These are phyloP conservation scores for Evernia prunastri DNA, from an alignment of 495 filamentous ascomycete species.

Conservation along the genomic window DNA sequence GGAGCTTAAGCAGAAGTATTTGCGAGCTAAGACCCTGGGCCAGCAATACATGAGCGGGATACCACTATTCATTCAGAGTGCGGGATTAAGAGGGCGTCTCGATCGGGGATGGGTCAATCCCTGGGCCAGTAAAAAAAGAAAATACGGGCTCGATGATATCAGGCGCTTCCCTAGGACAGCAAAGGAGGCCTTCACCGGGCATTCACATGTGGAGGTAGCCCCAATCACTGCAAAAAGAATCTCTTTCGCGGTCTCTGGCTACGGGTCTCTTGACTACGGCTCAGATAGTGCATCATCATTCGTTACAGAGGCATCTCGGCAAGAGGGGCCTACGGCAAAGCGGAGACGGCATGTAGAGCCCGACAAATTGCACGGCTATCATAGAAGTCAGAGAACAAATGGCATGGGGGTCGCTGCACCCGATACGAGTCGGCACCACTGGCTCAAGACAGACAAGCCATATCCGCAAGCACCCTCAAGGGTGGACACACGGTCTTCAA, in stretches of 20 bases:
- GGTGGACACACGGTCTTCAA: constrained; percentile 3
- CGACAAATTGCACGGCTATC: background rate
- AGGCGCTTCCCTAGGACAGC: background rate
- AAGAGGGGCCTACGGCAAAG: constrained; percentile 7
- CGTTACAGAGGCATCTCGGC: background rate
- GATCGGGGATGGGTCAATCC: constrained; percentile 59
- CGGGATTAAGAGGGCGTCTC: constrained; percentile 58
- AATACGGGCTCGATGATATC: background rate
- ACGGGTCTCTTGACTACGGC: background rate
- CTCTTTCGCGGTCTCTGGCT: background rate
- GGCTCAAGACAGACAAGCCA: constrained; percentile 15
- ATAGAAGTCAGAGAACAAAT: background rate
- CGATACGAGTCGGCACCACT: background rate
- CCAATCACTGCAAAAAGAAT: constrained; percentile 5
- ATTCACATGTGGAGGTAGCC: background rate
- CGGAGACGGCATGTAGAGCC: constrained; percentile 1
- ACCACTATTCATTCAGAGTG: constrained; percentile 54
- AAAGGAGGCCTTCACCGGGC: background rate
- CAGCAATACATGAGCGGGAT: constrained; percentile 53
- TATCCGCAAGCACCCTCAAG: background rate
- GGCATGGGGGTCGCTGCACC: background rate
- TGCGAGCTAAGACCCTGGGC: constrained; percentile 53
- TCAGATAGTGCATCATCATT: background rate
- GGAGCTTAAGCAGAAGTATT: constrained; percentile 44
- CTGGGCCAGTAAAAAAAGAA: constrained; percentile 39